Evolutionary conservation across 768 basidiomycete genomes (phyloP), one percentile per base, ranked within the genome.

Genomic region (Omphalotus guepiniiformis): DNA sequence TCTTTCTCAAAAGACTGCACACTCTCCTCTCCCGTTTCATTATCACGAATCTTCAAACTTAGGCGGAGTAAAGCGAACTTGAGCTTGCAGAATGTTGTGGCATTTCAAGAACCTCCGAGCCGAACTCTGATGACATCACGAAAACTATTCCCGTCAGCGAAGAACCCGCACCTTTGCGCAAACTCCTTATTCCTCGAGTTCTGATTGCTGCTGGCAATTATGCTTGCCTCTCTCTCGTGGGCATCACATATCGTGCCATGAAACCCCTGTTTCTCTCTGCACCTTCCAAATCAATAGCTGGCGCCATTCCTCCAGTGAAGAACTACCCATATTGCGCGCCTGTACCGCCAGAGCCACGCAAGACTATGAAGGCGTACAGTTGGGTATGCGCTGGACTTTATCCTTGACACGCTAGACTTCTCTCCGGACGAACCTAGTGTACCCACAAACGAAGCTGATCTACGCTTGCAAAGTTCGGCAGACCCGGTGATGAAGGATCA

Each of bases 401-500:
- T 93, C 23, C 75, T 96, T 6, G 83, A 89, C 56, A 89, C 85
- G 3, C 73, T 95, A 16, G 88, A 88, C 58, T 82, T 76, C 58
- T 88, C 88, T 1, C 89, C 88, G 0, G 84, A 90, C 48, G 88
- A 93, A 58, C 78, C 85, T 0, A 61, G 67, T n/a, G 76, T 83
- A 1, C 88, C 88, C 0, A 54, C 66, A 0, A 78, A 76, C 48
- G 85, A 88, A 58, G 78, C 78, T 0, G 85, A 85, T 48, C 74
- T 91, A 9, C 79, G 84, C 8, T 65, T 83, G 11, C 85, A 91
- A 57, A 80, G 85, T 7, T 82, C 86, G 1, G 82, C 79, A 5
- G 88, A 92, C 54, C 86, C 88, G 8, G 80, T 85, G 75, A 76
- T 78, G 70, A 84, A 83, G 52, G 88, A 91, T 54, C 77, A 83